Conservation (phyloP, 1,284 basidiomycete genomes). For the Flammula alnicola region DNA sequence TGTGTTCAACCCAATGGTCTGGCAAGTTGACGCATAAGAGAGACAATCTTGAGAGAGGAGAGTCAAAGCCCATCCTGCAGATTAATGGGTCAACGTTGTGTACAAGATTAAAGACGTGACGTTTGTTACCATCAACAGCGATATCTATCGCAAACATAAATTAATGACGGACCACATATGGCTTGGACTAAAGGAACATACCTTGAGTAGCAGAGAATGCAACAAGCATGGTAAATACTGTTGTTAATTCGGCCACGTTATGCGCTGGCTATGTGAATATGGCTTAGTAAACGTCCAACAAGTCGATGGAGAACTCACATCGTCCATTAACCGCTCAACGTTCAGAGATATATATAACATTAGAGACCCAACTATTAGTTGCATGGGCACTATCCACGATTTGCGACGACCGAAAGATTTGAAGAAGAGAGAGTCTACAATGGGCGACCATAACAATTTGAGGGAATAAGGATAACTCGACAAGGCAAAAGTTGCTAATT, state of each 20-base stretch:
- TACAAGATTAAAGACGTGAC: slow-evolving; percentile 1
- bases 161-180: neutral
- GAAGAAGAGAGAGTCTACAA: slow-evolving; percentile 93
- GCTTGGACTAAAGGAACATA: slow-evolving; percentile 34
- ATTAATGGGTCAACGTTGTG: neutral
- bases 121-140: slow-evolving; percentile 84
- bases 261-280: slow-evolving; percentile 68
- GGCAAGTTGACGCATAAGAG: slow-evolving; percentile 97
- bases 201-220: slow-evolving; percentile 98
- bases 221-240: slow-evolving; percentile 89
- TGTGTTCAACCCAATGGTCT: slow-evolving; percentile 96
- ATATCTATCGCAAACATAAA: slow-evolving; percentile 68
- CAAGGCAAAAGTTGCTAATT: slow-evolving; percentile 94
- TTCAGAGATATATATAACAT: slow-evolving; percentile 89
- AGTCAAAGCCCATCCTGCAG: slow-evolving; percentile 92
- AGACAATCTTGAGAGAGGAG: slow-evolving; percentile 95
- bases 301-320: slow-evolving; percentile 55
- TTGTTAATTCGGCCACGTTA: slow-evolving; percentile 82
- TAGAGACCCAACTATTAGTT: slow-evolving; percentile 85
- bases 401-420: slow-evolving; percentile 88
- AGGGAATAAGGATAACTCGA: slow-evolving; percentile 97
- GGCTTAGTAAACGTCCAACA: slow-evolving; percentile 10
- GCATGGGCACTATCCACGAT: slow-evolving; percentile 99
- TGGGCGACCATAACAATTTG: slow-evolving; percentile 97
- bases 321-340: slow-evolving; percentile 80